Conservation (phyloP, 208 protist species). For the Trypanosoma congolense region DNA sequence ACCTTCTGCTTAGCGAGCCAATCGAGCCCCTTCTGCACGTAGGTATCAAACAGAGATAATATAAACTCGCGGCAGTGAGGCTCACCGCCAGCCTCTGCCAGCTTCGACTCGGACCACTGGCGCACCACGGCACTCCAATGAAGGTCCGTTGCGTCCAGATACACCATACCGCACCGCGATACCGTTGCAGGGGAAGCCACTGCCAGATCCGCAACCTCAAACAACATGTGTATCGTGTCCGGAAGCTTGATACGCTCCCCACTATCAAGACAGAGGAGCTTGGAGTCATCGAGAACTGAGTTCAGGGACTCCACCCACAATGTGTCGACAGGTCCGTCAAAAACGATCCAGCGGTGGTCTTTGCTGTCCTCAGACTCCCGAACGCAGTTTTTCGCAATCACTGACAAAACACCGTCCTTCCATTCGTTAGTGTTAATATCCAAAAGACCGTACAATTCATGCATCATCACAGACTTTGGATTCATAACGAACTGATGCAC, state of each 20-base stretch:
- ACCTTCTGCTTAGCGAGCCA: slow-evolving; percentile 82
- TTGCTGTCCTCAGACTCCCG: slow-evolving; percentile 67
- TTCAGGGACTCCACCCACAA: slow-evolving; percentile 99
- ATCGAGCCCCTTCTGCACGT: slow-evolving; percentile 80
- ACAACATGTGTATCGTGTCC: slow-evolving; percentile 95
- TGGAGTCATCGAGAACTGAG: slow-evolving; percentile 98
- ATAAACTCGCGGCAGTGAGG: slow-evolving; percentile 80
- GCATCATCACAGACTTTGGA: slow-evolving; percentile 96
- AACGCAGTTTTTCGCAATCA: slow-evolving; percentile 88
- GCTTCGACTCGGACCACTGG: slow-evolving; percentile 86
- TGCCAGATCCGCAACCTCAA: slow-evolving; percentile 96
- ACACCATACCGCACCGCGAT: slow-evolving; percentile 98
- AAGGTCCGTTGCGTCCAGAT: slow-evolving; percentile 90
- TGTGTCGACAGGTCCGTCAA: slow-evolving; percentile 98
- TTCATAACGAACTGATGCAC: slow-evolving; percentile 95
- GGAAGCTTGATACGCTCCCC: slow-evolving; percentile 96
- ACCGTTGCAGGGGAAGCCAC: slow-evolving; percentile 98
- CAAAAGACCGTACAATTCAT: slow-evolving; percentile 96
- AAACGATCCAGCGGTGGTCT: slow-evolving; percentile 96
- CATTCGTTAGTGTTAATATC: slow-evolving; percentile 94
- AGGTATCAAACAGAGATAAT: slow-evolving; percentile 83
- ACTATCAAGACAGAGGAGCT: slow-evolving; percentile 97
- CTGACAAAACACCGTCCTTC: slow-evolving; percentile 89
- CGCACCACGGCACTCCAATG: slow-evolving; percentile 89
- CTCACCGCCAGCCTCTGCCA: slow-evolving; percentile 44